Conservation (phyloP, 2,329 filamentous ascomycete species). For the Dothideomycetidae sp. region DNA sequence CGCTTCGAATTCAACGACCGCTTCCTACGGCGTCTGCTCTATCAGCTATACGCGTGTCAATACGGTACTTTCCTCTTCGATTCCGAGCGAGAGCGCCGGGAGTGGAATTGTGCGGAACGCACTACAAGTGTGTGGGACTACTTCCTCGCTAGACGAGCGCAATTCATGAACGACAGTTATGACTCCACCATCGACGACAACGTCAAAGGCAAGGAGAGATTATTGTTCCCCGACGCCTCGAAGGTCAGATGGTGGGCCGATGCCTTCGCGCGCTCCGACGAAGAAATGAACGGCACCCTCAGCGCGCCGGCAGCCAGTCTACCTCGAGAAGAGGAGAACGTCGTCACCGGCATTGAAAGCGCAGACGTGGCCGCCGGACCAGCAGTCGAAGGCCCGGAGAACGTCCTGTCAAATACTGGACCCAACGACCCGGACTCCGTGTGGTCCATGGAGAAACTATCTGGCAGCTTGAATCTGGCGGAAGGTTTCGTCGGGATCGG, state of each 20-base stretch:
- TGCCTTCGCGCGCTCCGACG: slow-evolving; percentile 68
- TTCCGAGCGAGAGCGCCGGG: slow-evolving; percentile 60
- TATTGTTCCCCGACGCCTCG: slow-evolving; percentile 60
- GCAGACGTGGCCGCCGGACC: slow-evolving; percentile 11
- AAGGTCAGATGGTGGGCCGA: slow-evolving; percentile 93
- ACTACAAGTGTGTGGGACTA: slow-evolving; percentile 84
- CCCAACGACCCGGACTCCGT: not conserved
- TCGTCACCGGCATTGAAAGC: slow-evolving; percentile 12
- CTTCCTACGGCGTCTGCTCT: slow-evolving; percentile 75
- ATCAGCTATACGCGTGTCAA: slow-evolving; percentile 90
- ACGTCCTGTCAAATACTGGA: no score
- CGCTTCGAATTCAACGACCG: slow-evolving; percentile 95
- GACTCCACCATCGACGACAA: slow-evolving; percentile 63
- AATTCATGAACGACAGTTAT: slow-evolving; percentile 75
- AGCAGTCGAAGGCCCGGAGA: slow-evolving; percentile 7
- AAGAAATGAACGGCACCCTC: slow-evolving; percentile 66
- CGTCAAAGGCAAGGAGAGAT: slow-evolving; percentile 61
- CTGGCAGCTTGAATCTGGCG: slow-evolving; percentile 2
- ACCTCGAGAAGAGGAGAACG: slow-evolving; percentile 12
- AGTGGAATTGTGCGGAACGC: slow-evolving; percentile 11
- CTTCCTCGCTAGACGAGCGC: slow-evolving; percentile 63
- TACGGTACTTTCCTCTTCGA: slow-evolving; percentile 96
- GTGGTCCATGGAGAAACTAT: slow-evolving; percentile 9
- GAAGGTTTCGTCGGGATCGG: slow-evolving; percentile 7
- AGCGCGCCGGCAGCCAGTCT: slow-evolving; percentile 11